Evolutionary conservation across 139 green algal genomes (phyloP).

Genomic region (Volvox reticuliferus): DNA sequence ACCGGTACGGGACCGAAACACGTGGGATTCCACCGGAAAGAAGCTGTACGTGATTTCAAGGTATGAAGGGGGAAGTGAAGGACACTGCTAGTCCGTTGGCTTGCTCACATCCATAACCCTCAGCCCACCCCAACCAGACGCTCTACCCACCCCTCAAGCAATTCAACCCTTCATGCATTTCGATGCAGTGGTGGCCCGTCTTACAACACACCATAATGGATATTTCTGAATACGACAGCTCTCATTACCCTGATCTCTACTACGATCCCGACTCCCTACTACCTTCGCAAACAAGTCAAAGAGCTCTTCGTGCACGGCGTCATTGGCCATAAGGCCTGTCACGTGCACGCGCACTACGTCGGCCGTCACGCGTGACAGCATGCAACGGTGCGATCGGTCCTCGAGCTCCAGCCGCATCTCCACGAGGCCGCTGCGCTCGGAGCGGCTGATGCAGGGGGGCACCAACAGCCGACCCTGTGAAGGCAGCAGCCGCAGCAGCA

Average conservation of each 20-base stretch:
- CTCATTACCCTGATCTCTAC: too few relatives aligned
- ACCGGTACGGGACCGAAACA: too few relatives aligned
- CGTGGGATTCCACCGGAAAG: background rate
- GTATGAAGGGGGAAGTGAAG: too few relatives aligned
- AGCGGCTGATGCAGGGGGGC: slow-evolving; percentile 83
- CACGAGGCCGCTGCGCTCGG: slow-evolving; percentile 32
- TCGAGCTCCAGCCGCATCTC: slow-evolving; percentile 81
- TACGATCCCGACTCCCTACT: too few relatives aligned
- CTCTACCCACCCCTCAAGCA: background rate
- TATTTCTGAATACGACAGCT: too few relatives aligned
- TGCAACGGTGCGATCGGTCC: slow-evolving; percentile 67
- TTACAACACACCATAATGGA: too few relatives aligned
- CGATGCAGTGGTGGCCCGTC: too few relatives aligned
- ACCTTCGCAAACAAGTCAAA: slow-evolving; percentile 48
- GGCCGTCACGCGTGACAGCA: slow-evolving; percentile 75
- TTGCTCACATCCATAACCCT: too few relatives aligned
- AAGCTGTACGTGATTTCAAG: background rate
- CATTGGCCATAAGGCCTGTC: slow-evolving; percentile 54
- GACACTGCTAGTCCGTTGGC: too few relatives aligned
- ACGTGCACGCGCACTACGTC: slow-evolving; percentile 83
- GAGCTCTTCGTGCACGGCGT: slow-evolving; percentile 46
- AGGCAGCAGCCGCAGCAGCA: background rate
- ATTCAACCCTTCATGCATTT: background rate
- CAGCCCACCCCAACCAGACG: background rate
- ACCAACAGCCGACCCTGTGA: slow-evolving; percentile 68